These are phyloP conservation scores for Pichia sp. DNA, from an alignment of 1,139 yeast species.

Conservation along the genomic window DNA sequence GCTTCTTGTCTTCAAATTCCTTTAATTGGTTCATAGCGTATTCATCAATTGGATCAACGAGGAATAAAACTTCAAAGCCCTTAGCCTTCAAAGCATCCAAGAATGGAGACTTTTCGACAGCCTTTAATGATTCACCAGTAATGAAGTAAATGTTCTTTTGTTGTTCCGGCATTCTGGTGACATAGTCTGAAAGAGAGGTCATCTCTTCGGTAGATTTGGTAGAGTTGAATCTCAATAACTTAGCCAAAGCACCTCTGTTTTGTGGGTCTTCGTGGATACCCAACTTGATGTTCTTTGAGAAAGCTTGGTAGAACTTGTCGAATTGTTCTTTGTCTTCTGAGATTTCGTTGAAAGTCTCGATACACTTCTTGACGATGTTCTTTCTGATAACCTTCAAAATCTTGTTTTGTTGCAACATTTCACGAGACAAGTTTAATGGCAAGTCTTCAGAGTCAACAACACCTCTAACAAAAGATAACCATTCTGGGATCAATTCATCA, in stretches of 20 bases:
- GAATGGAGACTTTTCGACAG: conserved; percentile 98
- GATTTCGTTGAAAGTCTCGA: conserved; percentile 98
- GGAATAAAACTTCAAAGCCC: conserved; percentile 95
- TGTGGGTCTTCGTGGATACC: conserved; percentile 99
- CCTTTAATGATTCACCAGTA: conserved; percentile 97
- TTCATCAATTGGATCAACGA: conserved; percentile 99
- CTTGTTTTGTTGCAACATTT: conserved; percentile 99
- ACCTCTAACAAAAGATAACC: conserved; percentile 97
- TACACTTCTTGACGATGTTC: conserved; percentile 97
- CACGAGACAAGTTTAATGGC: conserved; percentile 99
- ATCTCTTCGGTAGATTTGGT: conserved; percentile 92
- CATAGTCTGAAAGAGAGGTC: conserved; percentile 94
- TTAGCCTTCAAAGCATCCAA: conserved; percentile 98
- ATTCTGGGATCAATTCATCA: conserved; percentile 98
- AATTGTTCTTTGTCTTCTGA: conserved; percentile 99
- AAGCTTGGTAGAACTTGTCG: conserved; percentile 97
- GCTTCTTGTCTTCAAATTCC: conserved; percentile 99
- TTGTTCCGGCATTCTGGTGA: conserved; percentile 99
- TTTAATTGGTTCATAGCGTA: conserved; percentile 98
- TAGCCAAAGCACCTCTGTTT: conserved; percentile 93
- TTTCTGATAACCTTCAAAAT: conserved; percentile 98
- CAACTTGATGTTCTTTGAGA: conserved; percentile 96
- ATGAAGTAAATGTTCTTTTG: conserved; percentile 99
- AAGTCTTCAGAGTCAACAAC: conserved; percentile 99
- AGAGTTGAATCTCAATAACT: conserved; percentile 94